phyloP scores from a whole-genome alignment of 805 yeast species.

The Candida xiaguanensis region DNA sequence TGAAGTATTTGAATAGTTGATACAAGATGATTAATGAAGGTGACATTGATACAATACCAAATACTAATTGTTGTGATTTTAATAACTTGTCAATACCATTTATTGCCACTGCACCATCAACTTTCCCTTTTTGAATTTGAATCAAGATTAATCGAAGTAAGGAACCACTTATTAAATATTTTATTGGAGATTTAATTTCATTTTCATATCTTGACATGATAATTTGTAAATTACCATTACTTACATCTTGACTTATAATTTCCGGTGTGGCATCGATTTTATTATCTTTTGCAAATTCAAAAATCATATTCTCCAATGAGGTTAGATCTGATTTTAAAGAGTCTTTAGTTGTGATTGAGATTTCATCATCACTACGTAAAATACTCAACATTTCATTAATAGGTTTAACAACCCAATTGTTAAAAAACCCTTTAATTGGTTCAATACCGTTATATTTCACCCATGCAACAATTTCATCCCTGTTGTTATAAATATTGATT shows the following conservation, averaged over 20 bases:
- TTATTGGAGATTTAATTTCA: conserved; percentile 68
- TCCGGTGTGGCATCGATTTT: conserved; percentile 12
- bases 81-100: conserved; percentile 86
- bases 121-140: conserved; percentile 94
- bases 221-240: conserved; percentile 73
- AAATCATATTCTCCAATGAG: conserved; percentile 84
- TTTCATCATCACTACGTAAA: conserved; percentile 70
- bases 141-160: conserved; percentile 75
- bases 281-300: conserved; percentile 50
- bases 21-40: conserved; percentile 67
- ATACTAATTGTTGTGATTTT: conserved; percentile 90
- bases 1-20: conserved; percentile 39
- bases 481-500: conserved; percentile 43
- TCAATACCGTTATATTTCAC: conserved; percentile 54
- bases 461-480: conserved; percentile 55
- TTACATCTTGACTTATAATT: conserved; percentile 46
- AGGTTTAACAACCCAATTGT: conserved; percentile 84
- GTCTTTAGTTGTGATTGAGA: conserved; percentile 76
- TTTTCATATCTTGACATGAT: conserved; percentile 78
- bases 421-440: conserved; percentile 63
- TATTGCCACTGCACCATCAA: conserved; percentile 88
- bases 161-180: conserved; percentile 61
- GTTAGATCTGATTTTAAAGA: conserved; percentile 74
- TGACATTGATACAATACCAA: conserved; percentile 84
- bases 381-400: conserved; percentile 67